Conservation (phyloP, 441 rosid species). For the Brassica hybrid region DNA sequence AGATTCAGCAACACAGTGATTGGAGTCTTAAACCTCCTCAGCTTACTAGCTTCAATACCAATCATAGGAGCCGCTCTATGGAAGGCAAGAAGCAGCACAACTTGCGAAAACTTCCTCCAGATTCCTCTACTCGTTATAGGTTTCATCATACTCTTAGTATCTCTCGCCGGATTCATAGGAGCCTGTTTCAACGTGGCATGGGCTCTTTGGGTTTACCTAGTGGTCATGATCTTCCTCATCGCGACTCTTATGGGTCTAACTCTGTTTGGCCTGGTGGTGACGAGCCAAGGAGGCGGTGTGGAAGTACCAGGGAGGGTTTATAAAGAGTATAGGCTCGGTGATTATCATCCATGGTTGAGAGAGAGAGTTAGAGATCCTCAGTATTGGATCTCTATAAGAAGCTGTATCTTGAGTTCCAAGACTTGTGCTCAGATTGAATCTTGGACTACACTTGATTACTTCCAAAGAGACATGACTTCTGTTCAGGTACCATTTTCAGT, state of each 20-base stretch:
- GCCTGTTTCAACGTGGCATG: constrained; percentile 84
- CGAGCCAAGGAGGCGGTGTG: constrained; percentile 75
- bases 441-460: constrained; percentile 92
- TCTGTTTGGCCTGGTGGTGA: constrained; percentile 79
- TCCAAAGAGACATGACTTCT: constrained; percentile 66
- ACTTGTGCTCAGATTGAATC: constrained; percentile 63
- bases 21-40: constrained; percentile 81
- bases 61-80: constrained; percentile 86
- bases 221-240: constrained; percentile 78
- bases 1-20: constrained; percentile 81
- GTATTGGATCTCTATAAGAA: constrained; percentile 72
- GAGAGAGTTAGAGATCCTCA: constrained; percentile 59
- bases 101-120: constrained; percentile 81
- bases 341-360: constrained; percentile 86
- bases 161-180: constrained; percentile 88
- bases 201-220: constrained; percentile 92
- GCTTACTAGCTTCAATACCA: constrained; percentile 82
- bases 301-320: constrained; percentile 70
- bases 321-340: constrained; percentile 70
- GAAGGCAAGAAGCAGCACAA: constrained; percentile 83
- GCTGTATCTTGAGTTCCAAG: constrained; percentile 76
- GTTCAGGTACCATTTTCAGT: constrained; percentile 57
- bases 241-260: constrained; percentile 71
- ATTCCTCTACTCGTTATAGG: constrained; percentile 85
- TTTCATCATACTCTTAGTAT: constrained; percentile 70